These are phyloP conservation scores for Rickenella mellea DNA, from an alignment of 768 basidiomycete species.

Conservation along the genomic window DNA sequence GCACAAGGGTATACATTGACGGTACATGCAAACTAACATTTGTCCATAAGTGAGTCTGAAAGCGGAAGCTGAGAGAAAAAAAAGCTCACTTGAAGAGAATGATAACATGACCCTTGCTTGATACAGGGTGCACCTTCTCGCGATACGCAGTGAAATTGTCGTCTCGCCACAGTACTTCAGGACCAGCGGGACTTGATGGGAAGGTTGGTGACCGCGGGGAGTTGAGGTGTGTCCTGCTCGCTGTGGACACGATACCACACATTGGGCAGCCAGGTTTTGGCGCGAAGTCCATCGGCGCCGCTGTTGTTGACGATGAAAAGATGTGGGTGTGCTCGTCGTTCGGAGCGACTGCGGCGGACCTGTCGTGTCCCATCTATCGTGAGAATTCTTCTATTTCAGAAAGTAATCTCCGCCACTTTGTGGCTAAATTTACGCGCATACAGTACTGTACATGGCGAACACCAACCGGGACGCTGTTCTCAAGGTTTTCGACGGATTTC, in stretches of 20 bases:
- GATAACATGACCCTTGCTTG: conserved; percentile 63
- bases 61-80: conserved; percentile 4
- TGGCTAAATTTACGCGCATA: too few species aligned
- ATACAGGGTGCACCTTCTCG: conserved; percentile 61
- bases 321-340: too few species aligned
- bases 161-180: conserved; percentile 66
- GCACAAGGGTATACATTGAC: conserved; percentile 63
- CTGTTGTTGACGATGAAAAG: too few species aligned
- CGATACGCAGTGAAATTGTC: conserved; percentile 69
- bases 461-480: neutral
- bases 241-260: conserved; percentile 61
- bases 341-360: too few species aligned
- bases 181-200: conserved; percentile 28
- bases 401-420: too few species aligned
- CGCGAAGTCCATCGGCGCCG: conserved; percentile 50
- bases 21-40: conserved; percentile 68
- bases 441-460: too few species aligned
- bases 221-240: conserved; percentile 33
- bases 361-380: too few species aligned
- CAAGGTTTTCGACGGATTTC: conserved; percentile 47
- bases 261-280: conserved; percentile 66
- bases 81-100: conserved; percentile 64
- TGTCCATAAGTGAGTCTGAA: neutral
- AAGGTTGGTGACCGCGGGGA: conserved; percentile 38
- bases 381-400: too few species aligned